A percentile compares a stretch with the other conserved stretches of the same genome.
phyloP scores from a whole-genome alignment of 495 filamentous ascomycete genomes.

The Tuber microsphaerosporum region DNA sequence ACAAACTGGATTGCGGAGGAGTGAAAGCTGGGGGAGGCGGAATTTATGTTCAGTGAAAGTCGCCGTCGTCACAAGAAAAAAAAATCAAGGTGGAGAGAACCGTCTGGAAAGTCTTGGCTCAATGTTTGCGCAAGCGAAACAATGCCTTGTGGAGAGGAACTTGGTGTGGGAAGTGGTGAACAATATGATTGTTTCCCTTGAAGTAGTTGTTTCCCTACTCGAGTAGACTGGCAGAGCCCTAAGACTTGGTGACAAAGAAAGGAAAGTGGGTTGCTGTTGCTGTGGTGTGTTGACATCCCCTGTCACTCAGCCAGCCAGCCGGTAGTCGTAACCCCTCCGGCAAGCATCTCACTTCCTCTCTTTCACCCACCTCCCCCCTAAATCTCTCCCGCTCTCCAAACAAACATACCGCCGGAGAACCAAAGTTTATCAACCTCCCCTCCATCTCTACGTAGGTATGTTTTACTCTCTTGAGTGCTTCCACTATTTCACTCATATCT shows the following conservation, averaged over 20 bases:
- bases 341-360: conserved; percentile 21
- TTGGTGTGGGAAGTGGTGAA: neutral
- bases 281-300: conserved; percentile 26
- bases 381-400: conserved; percentile 10
- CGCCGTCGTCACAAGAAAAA: conserved; percentile 8
- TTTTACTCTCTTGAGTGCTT: neutral
- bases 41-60: conserved; percentile 29
- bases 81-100: conserved; percentile 34
- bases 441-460: neutral
- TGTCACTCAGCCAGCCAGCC: conserved; percentile 12
- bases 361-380: conserved; percentile 17
- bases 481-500: neutral
- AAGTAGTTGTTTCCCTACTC: too few relatives aligned
- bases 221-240: neutral
- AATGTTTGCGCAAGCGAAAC: conserved; percentile 11
- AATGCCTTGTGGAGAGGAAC: neutral
- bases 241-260: conserved; percentile 8
- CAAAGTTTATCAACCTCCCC: neutral
- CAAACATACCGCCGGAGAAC: neutral
- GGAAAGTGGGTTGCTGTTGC: conserved; percentile 22
- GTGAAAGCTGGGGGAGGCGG: conserved; percentile 11
- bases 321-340: conserved; percentile 29
- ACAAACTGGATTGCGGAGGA: conserved; percentile 9
- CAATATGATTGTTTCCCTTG: conserved; percentile 10
- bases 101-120: conserved; percentile 38